phyloP scores from a whole-genome alignment of 805 yeast species.

The Zygoascus tannicola region DNA sequence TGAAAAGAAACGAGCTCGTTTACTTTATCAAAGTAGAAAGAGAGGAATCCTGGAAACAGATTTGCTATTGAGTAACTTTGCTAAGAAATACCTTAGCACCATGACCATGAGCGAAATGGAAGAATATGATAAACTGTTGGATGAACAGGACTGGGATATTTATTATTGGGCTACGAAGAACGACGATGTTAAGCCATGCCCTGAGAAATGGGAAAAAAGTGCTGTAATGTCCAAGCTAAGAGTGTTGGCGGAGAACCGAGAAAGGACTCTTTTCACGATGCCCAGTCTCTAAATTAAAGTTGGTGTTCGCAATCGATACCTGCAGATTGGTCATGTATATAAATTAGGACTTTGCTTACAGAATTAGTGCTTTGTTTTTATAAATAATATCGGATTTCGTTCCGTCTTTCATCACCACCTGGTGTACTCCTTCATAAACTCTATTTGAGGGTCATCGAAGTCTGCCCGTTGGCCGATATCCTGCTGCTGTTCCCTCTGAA shows the following conservation, averaged over 20 bases:
- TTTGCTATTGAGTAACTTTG: slow-evolving; percentile 73
- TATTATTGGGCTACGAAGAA: slow-evolving; percentile 95
- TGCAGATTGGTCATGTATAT: too few species aligned
- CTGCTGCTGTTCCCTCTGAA: slow-evolving; percentile 1
- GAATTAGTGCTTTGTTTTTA: too few species aligned
- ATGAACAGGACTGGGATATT: slow-evolving; percentile 98
- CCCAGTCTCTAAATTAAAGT: slow-evolving; percentile 45
- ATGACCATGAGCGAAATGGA: slow-evolving; percentile 59
- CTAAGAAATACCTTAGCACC: slow-evolving; percentile 55
- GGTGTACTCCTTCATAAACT: not conserved
- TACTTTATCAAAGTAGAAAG: slow-evolving; percentile 84
- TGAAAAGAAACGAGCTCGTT: slow-evolving; percentile 73
- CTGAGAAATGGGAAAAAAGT: slow-evolving; percentile 73
- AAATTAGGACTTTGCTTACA: too few species aligned
- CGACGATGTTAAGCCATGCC: slow-evolving; percentile 67
- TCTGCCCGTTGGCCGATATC: not conserved
- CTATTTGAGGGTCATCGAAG: not conserved
- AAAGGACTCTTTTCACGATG: slow-evolving; percentile 73
- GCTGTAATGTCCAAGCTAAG: slow-evolving; percentile 57
- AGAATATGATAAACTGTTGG: slow-evolving; percentile 75
- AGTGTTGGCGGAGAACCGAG: slow-evolving; percentile 62
- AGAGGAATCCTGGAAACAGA: slow-evolving; percentile 95
- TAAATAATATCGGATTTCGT: too few species aligned
- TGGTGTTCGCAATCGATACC: not conserved
- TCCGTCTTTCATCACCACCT: not conserved